These are phyloP conservation scores for Chlorella ohadii DNA, from an alignment of 139 green algal species.

Conservation along the genomic window DNA sequence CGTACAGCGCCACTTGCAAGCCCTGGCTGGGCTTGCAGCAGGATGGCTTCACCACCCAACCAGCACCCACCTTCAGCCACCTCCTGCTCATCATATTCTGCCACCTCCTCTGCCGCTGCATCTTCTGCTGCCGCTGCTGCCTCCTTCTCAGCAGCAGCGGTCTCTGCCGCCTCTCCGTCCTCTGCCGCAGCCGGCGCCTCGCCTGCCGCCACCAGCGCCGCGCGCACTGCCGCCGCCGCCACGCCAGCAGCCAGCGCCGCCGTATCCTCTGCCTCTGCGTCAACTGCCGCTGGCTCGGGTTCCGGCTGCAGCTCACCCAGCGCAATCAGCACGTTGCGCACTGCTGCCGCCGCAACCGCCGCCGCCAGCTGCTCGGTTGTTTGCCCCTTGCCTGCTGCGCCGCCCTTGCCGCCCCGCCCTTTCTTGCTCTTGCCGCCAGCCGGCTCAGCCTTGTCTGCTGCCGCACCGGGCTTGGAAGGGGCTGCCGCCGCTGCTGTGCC, in stretches of 20 bases:
- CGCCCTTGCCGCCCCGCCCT: not conserved
- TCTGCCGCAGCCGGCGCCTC: not conserved
- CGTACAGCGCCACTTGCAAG: too few species aligned
- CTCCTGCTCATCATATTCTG: not conserved
- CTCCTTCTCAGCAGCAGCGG: too few species aligned
- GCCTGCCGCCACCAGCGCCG: not conserved
- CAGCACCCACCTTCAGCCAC: too few species aligned
- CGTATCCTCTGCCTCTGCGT: not conserved
- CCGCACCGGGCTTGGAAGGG: not conserved
- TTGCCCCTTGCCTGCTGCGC: conserved; percentile 12
- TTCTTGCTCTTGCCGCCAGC: not conserved
- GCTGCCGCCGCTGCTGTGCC: conserved; percentile 20
- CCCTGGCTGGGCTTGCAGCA: too few species aligned
- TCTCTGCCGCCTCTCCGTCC: not conserved
- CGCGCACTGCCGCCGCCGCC: not conserved
- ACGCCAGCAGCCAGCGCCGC: not conserved
- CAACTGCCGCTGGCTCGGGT: not conserved
- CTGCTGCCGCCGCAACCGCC: conserved; percentile 6
- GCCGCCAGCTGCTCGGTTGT: not conserved
- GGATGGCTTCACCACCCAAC: too few species aligned
- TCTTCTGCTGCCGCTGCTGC: too few species aligned
- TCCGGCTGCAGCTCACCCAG: conserved; percentile 1
- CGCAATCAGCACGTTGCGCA: conserved; percentile 26
- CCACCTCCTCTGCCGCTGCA: not conserved
- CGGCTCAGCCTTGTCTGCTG: not conserved